phyloP scores from a whole-genome alignment of 495 filamentous ascomycete species.

The Stereocaulon alpinum region DNA sequence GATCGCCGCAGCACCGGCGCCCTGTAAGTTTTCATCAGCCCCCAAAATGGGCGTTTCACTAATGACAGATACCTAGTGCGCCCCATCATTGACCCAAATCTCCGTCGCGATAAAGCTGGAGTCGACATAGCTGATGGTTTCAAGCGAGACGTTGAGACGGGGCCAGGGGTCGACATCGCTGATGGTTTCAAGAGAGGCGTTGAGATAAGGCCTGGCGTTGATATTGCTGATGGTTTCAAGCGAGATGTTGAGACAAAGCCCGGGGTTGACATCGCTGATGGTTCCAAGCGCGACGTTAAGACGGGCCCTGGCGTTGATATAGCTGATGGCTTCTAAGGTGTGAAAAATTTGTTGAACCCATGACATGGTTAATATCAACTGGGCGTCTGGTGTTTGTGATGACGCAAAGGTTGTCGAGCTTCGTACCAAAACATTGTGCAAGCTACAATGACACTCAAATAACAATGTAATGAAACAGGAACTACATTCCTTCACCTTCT shows the following conservation, averaged over 20 bases:
- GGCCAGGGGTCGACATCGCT: neutral
- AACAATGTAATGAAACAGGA: neutral
- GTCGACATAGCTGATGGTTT: neutral
- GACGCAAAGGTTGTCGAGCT: neutral
- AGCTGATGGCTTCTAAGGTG: neutral
- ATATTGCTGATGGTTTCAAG: neutral
- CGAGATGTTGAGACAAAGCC: neutral
- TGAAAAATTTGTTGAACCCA: neutral
- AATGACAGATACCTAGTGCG: neutral
- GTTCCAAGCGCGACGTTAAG: neutral
- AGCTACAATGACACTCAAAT: no score
- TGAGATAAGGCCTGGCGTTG: neutral
- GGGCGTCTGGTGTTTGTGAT: neutral
- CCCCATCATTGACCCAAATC: neutral
- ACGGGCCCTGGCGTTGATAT: neutral
- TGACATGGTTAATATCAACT: neutral
- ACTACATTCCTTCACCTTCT: neutral
- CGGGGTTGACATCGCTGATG: neutral
- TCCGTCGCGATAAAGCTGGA: neutral
- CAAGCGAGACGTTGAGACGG: neutral
- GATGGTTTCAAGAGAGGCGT: neutral
- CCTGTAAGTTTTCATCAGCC: neutral
- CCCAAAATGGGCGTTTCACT: neutral
- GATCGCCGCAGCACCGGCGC: neutral
- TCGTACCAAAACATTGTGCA: no score